Evolutionary conservation across 345 rosid species (phyloP), one percentile per base, ranked within the genome.

Genomic region (Raphanus sativus): DNA sequence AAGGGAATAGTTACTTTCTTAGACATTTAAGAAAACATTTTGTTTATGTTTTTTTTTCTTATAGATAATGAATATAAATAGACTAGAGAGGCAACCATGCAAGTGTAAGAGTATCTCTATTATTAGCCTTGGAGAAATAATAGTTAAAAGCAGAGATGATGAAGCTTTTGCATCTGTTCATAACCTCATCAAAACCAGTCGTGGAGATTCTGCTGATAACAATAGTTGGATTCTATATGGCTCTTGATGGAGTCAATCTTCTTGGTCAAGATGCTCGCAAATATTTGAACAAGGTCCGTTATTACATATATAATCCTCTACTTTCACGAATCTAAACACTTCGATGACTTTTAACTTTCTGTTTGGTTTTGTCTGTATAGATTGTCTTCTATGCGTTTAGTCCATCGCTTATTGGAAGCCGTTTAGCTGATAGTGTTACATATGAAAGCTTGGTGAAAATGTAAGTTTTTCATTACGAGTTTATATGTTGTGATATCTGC

Each of bases 331-430:
- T 36, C 42, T 40, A 10, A 40, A 3, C 48, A 10, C 48, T 40
- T 28, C 0, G 13, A 2, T 40, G 13, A 10, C 30, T 4, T 28
- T 28, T 4, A 28, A 28, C 30, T 28, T 60, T 26, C 10, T 2
- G 2, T 1, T 5, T 13, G 0, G 5, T 45, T 4, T 70, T 30
- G 5, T 1, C 5, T 4, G 4, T 45, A 45, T 84, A 85, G 94
- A 74, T 87, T 28, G 88, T 85, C 1, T 89, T 89, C 80, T 86
- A 75, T 25, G 89, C 87, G 24, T 87, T 87, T 82, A 87, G 75
- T 80, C 91, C 94, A 7, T 85, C 89, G 0, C 87, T 86, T 45
- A 83, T 89, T 65, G 82, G 74, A 70, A 82, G 89, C 79, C 83
- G 80, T 52, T 87, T 89, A 62, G 86, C 85, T 8, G 62, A 81